A percentile compares a stretch with the other conserved stretches of the same genome.
Conservation (phyloP, 2,329 filamentous ascomycete genomes). For the Grosmannia penicillata region DNA sequence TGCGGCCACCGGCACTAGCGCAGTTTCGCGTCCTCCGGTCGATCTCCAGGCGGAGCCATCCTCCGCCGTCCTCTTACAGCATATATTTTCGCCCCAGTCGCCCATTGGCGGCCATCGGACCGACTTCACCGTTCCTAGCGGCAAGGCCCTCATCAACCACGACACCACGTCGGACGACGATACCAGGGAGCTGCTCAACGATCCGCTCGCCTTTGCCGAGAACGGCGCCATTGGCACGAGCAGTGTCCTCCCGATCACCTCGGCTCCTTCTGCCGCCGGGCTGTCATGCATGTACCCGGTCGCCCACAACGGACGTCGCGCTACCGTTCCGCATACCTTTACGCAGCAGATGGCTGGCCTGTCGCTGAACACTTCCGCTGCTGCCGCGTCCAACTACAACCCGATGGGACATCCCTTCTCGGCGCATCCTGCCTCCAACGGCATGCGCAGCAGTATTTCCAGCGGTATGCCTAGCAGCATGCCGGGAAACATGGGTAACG, state of each 20-base stretch:
- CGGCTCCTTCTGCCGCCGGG: too few relatives aligned
- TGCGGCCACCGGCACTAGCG: too few relatives aligned
- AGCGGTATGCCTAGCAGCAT: too few relatives aligned
- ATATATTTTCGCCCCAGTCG: constrained; percentile 57
- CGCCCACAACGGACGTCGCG: constrained; percentile 31
- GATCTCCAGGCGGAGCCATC: constrained; percentile 45
- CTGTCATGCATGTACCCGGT: constrained; percentile 14
- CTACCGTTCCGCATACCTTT: constrained; percentile 54
- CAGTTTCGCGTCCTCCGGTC: background rate
- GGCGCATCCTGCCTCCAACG: constrained; percentile 24
- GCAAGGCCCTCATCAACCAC: constrained; percentile 60
- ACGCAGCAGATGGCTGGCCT: constrained; percentile 48
- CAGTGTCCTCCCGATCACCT: too few relatives aligned
- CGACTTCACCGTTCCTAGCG: constrained; percentile 44
- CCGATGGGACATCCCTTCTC: constrained; percentile 22
- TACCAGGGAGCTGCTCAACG: constrained; percentile 55
- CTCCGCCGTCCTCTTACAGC: constrained; percentile 32
- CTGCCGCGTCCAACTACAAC: constrained; percentile 22
- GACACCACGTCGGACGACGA: constrained; percentile 56
- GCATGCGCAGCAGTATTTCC: too few relatives aligned
- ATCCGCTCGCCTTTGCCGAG: constrained; percentile 60
- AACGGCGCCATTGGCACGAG: too few relatives aligned
- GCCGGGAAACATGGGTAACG: too few relatives aligned
- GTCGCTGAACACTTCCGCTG: constrained; percentile 51
- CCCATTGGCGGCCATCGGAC: constrained; percentile 56